phyloP scores from a whole-genome alignment of 2,329 filamentous ascomycete species.

The Didymella segeticola region DNA sequence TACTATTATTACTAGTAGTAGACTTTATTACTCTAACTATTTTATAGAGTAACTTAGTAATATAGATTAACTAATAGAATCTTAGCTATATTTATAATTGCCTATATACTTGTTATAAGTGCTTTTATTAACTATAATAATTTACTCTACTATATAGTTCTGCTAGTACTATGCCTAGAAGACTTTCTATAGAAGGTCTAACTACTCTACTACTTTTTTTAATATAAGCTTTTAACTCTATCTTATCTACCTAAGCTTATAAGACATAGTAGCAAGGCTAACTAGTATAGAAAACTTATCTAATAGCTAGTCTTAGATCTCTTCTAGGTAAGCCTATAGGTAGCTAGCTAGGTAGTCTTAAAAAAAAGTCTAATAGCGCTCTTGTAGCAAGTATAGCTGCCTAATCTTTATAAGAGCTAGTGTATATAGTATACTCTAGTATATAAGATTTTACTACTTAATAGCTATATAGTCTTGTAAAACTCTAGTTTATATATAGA shows the following conservation, averaged over 20 bases:
- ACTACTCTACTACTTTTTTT: slow-evolving; percentile 12
- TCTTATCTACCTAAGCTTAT: not conserved
- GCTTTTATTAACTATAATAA: slow-evolving; percentile 19
- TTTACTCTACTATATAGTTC: slow-evolving; percentile 17
- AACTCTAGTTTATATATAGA: no score
- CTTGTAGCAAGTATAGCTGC: no score
- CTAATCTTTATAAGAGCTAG: no score
- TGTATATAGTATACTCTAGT: no score
- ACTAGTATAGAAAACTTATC: not conserved
- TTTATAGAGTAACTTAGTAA: not conserved
- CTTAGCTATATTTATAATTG: slow-evolving; percentile 18
- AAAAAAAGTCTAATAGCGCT: no score
- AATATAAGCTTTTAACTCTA: slow-evolving; percentile 8
- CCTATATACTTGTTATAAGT: slow-evolving; percentile 19
- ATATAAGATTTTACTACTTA: no score
- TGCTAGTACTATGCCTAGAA: not conserved
- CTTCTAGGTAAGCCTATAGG: not conserved
- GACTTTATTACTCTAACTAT: not conserved
- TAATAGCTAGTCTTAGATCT: not conserved
- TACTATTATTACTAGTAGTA: not conserved
- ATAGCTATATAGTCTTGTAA: no score
- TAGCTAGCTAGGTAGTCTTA: not conserved
- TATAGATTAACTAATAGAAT: not conserved
- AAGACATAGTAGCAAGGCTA: not conserved
- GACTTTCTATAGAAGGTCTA: slow-evolving; percentile 1